phyloP scores from a whole-genome alignment of 2,329 filamentous ascomycete species.

The Colletotrichum abscissum region DNA sequence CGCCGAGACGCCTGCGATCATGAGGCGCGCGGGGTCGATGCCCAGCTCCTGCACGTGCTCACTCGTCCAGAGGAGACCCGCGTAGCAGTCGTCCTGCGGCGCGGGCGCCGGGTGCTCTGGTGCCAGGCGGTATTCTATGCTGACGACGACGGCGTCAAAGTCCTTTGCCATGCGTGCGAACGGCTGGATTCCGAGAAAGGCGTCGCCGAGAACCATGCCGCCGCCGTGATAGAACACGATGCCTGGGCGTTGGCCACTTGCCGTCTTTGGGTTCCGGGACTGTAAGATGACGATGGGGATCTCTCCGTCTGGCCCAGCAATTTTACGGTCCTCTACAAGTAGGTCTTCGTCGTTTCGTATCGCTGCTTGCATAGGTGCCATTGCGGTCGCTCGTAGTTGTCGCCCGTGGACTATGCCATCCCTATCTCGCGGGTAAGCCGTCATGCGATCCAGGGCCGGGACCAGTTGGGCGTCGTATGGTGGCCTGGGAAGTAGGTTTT shows the following conservation, averaged over 20 bases:
- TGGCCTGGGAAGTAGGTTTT: slow-evolving; percentile 2
- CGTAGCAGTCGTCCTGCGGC: slow-evolving; percentile 41
- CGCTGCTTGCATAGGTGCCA: slow-evolving; percentile 17
- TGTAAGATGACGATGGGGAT: slow-evolving; percentile 20
- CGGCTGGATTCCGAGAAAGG: slow-evolving; percentile 13
- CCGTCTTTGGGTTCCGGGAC: background rate
- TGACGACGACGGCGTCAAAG: slow-evolving; percentile 46
- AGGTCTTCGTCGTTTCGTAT: slow-evolving; percentile 14
- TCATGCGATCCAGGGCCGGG: background rate
- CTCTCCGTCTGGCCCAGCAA: slow-evolving; percentile 7
- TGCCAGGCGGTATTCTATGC: slow-evolving; percentile 59
- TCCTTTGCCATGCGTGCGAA: slow-evolving; percentile 14
- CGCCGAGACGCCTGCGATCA: slow-evolving; percentile 54
- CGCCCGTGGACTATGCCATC: slow-evolving; percentile 4
- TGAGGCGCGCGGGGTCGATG: slow-evolving; percentile 52
- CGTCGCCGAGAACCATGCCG: slow-evolving; percentile 26
- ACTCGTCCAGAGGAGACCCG: slow-evolving; percentile 48
- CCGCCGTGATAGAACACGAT: slow-evolving; percentile 26
- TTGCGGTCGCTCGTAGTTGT: background rate
- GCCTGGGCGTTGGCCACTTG: background rate
- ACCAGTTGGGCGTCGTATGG: slow-evolving; percentile 21
- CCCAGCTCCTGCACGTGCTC: slow-evolving; percentile 50
- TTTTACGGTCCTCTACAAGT: slow-evolving; percentile 12
- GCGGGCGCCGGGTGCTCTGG: slow-evolving; percentile 49
- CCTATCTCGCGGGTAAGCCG: background rate